Evolutionary conservation across 2,329 filamentous ascomycete species (phyloP).

Genomic region (Cladophialophora yegresii): DNA sequence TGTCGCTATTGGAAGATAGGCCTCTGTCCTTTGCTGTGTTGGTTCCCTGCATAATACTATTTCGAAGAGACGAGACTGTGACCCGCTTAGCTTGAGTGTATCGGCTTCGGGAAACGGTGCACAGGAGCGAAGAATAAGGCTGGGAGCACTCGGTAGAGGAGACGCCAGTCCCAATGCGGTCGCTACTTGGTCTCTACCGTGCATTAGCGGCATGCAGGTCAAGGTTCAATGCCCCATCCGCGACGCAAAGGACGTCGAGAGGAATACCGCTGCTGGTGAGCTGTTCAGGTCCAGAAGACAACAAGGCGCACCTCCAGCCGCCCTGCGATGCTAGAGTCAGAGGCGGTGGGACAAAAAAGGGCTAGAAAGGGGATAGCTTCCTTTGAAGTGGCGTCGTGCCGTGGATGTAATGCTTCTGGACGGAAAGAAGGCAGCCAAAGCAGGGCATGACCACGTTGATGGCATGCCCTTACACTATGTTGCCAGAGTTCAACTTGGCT

Average conservation of each 20-base stretch:
- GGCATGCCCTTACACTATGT: neutral
- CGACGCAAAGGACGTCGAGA: neutral
- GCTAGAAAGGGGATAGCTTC: neutral
- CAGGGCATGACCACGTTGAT: neutral
- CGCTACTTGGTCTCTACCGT: neutral
- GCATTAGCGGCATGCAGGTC: neutral
- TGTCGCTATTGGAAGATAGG: neutral
- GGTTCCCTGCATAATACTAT: neutral
- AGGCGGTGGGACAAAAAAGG: neutral
- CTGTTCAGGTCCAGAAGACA: neutral
- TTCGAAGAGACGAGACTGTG: neutral
- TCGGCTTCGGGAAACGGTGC: no score
- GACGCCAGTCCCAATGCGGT: neutral
- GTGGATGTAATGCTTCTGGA: neutral
- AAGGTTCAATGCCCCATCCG: neutral
- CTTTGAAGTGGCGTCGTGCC: neutral
- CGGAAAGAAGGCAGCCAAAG: neutral
- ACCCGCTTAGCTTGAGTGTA: no score
- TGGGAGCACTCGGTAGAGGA: neutral
- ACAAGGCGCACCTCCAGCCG: neutral
- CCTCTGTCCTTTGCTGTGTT: neutral
- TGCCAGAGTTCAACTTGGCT: no score
- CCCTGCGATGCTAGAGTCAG: neutral
- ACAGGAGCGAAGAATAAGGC: neutral
- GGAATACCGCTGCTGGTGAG: neutral